Evolutionary conservation across 306 rosid genomes (phyloP), one percentile per base, ranked within the genome.

Genomic region (Malus asiatica): DNA sequence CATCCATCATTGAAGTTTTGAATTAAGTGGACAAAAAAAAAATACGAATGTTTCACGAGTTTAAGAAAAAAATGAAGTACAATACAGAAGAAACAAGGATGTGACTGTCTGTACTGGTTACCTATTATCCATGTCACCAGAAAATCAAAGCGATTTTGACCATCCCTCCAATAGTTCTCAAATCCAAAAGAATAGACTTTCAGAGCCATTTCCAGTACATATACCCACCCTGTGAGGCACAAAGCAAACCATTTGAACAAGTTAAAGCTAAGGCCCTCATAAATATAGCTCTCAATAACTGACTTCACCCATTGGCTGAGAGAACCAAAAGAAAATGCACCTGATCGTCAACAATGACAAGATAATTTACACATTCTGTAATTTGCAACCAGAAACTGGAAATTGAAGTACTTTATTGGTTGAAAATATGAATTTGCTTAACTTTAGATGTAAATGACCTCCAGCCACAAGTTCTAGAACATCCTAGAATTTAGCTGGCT

Each of bases 131-230:
- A 87, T 0, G 97, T 92, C 87, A 95, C 78, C 14, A 89, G 76
- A 83, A 95, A 95, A 87, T 95, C 99, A 84, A 95, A 95, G 74
- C 81, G 90, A 79, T 92, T 95, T 83, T 92, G 97, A 61, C 97
- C 97, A 88, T 92, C 97, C 72, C 89, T 91, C 99, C 97, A 95
- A 81, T 95, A 95, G 83, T 95, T 95, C 85, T 66, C 78, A 77
- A 95, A 95, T 78, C 99, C 99, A 83, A 35, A 89, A 7, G 99
- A 73, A 80, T 88, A 95, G 80, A 95, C 76, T 81, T 90, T 95
- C 76, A 90, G 79, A 86, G 84, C 86, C 99, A 95, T 95, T 83
- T 95, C 99, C 53, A 92, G 46, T 29, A 95, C 89, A 73, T 95
- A 95, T 64, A 95, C 76, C 99, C 99, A 95, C 75, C 99, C 99